phyloP scores from a whole-genome alignment of 345 rosid species.

The Gossypium rotundifolium region DNA sequence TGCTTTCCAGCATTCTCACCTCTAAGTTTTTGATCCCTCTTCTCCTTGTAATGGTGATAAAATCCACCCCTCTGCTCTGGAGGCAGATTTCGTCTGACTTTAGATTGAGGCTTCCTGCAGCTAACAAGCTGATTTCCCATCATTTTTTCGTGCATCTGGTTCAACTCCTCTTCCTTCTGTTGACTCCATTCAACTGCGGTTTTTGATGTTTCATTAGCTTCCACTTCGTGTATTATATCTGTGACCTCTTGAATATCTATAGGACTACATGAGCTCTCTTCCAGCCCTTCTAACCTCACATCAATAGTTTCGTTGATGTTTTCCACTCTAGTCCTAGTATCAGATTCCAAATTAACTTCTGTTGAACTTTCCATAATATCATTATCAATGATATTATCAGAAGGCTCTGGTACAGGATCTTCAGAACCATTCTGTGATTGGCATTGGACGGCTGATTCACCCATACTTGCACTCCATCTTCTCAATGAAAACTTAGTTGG shows the following conservation, averaged over 20 bases:
- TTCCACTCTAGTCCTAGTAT: constrained; percentile 18
- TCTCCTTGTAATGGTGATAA: constrained; percentile 50
- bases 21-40: constrained; percentile 53
- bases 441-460: constrained; percentile 30
- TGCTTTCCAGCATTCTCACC: constrained; percentile 44
- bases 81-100: constrained; percentile 20
- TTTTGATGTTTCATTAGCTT: constrained; percentile 22
- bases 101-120: constrained; percentile 18
- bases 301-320: constrained; percentile 22
- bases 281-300: constrained; percentile 22
- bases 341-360: constrained; percentile 29
- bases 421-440: constrained; percentile 26
- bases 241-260: constrained; percentile 18
- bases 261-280: constrained; percentile 19
- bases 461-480: constrained; percentile 63
- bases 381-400: constrained; percentile 18
- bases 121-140: constrained; percentile 27
- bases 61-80: constrained; percentile 51
- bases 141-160: constrained; percentile 44
- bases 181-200: constrained; percentile 43
- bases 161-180: constrained; percentile 53
- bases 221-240: constrained; percentile 21
- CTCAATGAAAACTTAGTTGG: constrained; percentile 44
- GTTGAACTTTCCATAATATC: constrained; percentile 20
- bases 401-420: constrained; percentile 19